Base-by-base conservation (phyloP, 129 eudicot species). In the Ambrosia artemisiifolia region DNA sequence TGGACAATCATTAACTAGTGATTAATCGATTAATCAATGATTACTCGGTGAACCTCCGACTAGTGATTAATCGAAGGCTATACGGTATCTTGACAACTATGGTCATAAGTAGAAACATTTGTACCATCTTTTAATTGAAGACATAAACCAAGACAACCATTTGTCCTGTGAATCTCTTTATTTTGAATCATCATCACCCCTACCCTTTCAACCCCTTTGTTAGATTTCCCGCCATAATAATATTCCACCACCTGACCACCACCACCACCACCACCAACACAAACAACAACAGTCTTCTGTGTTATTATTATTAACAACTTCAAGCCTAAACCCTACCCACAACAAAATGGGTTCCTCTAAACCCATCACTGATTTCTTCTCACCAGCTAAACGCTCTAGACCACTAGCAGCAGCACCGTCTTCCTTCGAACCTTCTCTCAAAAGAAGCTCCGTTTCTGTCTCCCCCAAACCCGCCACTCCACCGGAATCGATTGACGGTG, bases 321-420 rank as follows among this genome's bases (percentile, higher is more conserved):
- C 72, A 12, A 3, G 16, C 43, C 59, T 13, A 13, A 67, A 60
- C 14, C 67, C 20, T 1, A 16, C 33, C 69, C 62, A 11, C 69
- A 72, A 46, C 61, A 72, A 34, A 69, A 82, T 75, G 83, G 64
- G 83, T 11, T 73, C 90, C 34, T 78, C 95, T 11, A 91, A 83
- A 86, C 60, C 97, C 93, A 85, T 91, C 65, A 85, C 81, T 47
- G 91, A 88, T 56, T 77, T 83, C 79, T 92, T 88, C 76, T 86
- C 84, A 62, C 95, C 93, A 14, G 71, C 96, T 34, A 91, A 91
- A 69, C 97, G 96, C 20, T 71, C 80, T 24, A 90, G 84, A 84
- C 28, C n/a, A 63, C 67, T 6, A 11, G 53, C 86, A 6, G 49
- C 81, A 24, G 44, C 86, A 7, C 18, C 79, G 4, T 47, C 86